phyloP scores from a whole-genome alignment of 1,284 basidiomycete genomes.

The Anthracocystis panici-leucophaei region DNA sequence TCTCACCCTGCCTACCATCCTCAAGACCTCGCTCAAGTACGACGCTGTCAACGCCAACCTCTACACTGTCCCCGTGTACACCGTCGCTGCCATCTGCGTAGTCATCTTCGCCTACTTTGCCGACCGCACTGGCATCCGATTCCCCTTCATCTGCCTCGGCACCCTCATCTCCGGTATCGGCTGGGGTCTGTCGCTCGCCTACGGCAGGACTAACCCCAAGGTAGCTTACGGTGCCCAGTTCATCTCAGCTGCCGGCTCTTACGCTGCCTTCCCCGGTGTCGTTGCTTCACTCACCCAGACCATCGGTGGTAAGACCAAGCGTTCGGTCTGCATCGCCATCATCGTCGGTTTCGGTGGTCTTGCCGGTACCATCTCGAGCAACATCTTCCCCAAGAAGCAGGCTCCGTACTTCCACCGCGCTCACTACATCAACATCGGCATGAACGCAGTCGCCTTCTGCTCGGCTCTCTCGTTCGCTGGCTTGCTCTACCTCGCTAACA shows the following conservation, averaged over 20 bases:
- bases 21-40: conserved; percentile 58
- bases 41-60: conserved; percentile 56
- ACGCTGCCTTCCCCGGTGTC: conserved; percentile 54
- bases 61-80: conserved; percentile 72
- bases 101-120: conserved; percentile 56
- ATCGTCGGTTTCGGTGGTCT: conserved; percentile 59
- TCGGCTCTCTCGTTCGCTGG: conserved; percentile 49
- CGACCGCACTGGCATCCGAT: conserved; percentile 48
- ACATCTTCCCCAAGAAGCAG: conserved; percentile 57
- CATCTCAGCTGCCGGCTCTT: conserved; percentile 57
- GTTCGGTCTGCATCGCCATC: conserved; percentile 55
- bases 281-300: conserved; percentile 57
- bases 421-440: conserved; percentile 56
- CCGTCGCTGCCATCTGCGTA: conserved; percentile 69
- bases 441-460: conserved; percentile 45
- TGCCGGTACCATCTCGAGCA: conserved; percentile 54
- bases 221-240: conserved; percentile 59
- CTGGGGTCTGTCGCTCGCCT: conserved; percentile 53
- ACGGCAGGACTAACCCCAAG: conserved; percentile 28
- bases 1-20: conserved; percentile 60
- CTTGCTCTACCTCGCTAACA: conserved; percentile 46
- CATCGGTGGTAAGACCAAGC: conserved; percentile 57
- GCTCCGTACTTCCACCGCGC: conserved; percentile 54
- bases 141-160: conserved; percentile 52
- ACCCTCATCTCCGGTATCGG: conserved; percentile 53